phyloP scores from a whole-genome alignment of 106 monocot genomes.

The Ottelia alismoides region DNA sequence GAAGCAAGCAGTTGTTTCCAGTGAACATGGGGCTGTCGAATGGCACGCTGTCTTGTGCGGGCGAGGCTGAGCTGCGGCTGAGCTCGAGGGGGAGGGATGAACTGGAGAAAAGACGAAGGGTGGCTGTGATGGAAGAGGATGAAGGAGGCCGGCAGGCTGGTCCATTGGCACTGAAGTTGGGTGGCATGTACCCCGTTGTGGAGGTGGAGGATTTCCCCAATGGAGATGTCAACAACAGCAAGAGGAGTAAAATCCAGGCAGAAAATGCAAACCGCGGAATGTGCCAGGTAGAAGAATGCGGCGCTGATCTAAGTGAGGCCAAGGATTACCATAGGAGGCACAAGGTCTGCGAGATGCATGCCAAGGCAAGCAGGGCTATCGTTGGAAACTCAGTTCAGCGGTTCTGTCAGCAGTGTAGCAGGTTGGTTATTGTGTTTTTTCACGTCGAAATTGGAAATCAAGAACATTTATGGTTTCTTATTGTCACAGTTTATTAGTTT shows the following conservation, averaged over 20 bases:
- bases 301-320: conserved; percentile 33
- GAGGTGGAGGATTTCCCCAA: conserved; percentile 16
- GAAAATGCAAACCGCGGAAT: conserved; percentile 18
- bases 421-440: conserved; percentile 22
- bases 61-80: conserved; percentile 12
- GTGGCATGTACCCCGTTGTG: conserved; percentile 12
- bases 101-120: conserved; percentile 43
- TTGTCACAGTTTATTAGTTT: no score
- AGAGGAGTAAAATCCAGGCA: conserved; percentile 28
- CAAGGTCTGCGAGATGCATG: conserved; percentile 81
- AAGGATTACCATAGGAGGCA: conserved; percentile 83
- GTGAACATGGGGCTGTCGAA: conserved; percentile 6
- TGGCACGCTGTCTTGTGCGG: conserved; percentile 24
- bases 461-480: no score
- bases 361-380: conserved; percentile 45
- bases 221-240: conserved; percentile 29
- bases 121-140: conserved; percentile 25
- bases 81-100: conserved; percentile 18
- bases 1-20: conserved; percentile 24
- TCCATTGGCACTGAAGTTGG: conserved; percentile 41
- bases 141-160: conserved; percentile 15
- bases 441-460: no score
- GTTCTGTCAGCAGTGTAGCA: conserved; percentile 90
- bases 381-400: conserved; percentile 54
- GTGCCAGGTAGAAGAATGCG: conserved; percentile 79